Conservation (phyloP, 106 monocot genomes). For the Dioscorea zingiberensis region DNA sequence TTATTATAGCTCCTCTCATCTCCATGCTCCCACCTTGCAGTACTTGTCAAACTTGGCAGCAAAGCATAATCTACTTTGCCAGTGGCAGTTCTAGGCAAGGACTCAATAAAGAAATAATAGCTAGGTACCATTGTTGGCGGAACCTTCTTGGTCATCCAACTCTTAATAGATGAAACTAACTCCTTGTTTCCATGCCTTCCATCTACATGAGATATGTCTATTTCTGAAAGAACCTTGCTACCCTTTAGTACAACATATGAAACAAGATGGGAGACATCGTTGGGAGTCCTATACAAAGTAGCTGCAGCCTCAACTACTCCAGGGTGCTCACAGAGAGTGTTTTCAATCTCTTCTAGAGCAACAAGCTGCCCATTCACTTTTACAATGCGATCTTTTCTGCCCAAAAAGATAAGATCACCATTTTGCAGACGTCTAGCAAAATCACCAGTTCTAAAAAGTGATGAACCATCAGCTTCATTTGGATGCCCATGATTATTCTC, state of each 20-base stretch:
- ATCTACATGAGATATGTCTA: slow-evolving; percentile 6
- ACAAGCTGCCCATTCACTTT: slow-evolving; percentile 86
- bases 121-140: slow-evolving; percentile 64
- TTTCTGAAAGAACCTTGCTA: not conserved
- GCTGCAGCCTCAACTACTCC: slow-evolving; percentile 67
- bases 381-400: slow-evolving; percentile 72
- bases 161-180: slow-evolving; percentile 39
- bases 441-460: slow-evolving; percentile 75
- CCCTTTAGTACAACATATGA: slow-evolving; percentile 53
- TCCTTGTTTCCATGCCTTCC: slow-evolving; percentile 9
- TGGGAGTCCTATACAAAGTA: slow-evolving; percentile 23
- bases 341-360: slow-evolving; percentile 80
- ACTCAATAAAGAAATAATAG: slow-evolving; percentile 28
- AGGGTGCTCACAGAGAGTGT: slow-evolving; percentile 54
- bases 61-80: slow-evolving; percentile 79
- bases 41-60: slow-evolving; percentile 29
- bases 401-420: slow-evolving; percentile 68
- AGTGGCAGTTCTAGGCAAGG: slow-evolving; percentile 46
- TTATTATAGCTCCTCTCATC: slow-evolving; percentile 8
- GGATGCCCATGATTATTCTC: slow-evolving; percentile 21
- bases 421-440: slow-evolving; percentile 58
- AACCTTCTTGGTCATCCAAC: slow-evolving; percentile 61
- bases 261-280: slow-evolving; percentile 19
- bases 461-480: slow-evolving; percentile 3
- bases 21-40: slow-evolving; percentile 1